Evolutionary conservation across 75 land plant species (phyloP).

Genomic region (Ceratopteris richardii): DNA sequence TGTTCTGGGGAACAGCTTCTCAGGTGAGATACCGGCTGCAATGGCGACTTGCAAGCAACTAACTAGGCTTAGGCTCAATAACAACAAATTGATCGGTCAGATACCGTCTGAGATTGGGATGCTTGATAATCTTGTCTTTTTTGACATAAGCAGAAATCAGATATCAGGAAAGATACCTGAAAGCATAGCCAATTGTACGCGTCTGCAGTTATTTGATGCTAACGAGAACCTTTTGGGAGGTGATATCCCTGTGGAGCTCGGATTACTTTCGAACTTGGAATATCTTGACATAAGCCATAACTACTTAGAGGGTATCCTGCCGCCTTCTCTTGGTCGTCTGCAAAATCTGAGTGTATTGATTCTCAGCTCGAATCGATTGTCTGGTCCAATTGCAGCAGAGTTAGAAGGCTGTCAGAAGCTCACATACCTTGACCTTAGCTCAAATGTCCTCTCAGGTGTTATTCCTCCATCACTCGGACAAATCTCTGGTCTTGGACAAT

Average conservation of each 20-base stretch:
- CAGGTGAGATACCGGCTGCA: too few relatives aligned
- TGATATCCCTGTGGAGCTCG: slow-evolving; percentile 22
- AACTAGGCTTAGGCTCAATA: too few relatives aligned
- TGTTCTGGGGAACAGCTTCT: too few relatives aligned
- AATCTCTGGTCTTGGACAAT: slow-evolving; percentile 21
- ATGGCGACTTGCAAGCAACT: too few relatives aligned
- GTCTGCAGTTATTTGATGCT: slow-evolving; percentile 25
- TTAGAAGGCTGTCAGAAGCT: slow-evolving; percentile 35
- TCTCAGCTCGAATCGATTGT: slow-evolving; percentile 34
- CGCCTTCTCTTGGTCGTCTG: slow-evolving; percentile 26
- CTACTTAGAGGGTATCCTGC: slow-evolving; percentile 43
- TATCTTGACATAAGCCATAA: slow-evolving; percentile 48
- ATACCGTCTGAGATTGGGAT: not conserved
- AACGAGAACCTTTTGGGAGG: slow-evolving; percentile 26
- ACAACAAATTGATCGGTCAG: too few relatives aligned
- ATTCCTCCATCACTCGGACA: slow-evolving; percentile 30
- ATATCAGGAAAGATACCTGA: slow-evolving; percentile 27
- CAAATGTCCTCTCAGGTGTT: slow-evolving; percentile 25
- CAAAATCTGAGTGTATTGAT: slow-evolving; percentile 18
- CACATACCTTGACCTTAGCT: slow-evolving; percentile 43
- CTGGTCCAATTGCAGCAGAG: slow-evolving; percentile 53
- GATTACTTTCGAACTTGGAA: slow-evolving; percentile 21
- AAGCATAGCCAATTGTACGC: slow-evolving; percentile 23
- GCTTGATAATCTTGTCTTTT: slow-evolving; percentile 19
- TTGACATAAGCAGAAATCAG: slow-evolving; percentile 34